Evolutionary conservation across 2,329 filamentous ascomycete genomes (phyloP).

Genomic region (Mariannaea sp.): DNA sequence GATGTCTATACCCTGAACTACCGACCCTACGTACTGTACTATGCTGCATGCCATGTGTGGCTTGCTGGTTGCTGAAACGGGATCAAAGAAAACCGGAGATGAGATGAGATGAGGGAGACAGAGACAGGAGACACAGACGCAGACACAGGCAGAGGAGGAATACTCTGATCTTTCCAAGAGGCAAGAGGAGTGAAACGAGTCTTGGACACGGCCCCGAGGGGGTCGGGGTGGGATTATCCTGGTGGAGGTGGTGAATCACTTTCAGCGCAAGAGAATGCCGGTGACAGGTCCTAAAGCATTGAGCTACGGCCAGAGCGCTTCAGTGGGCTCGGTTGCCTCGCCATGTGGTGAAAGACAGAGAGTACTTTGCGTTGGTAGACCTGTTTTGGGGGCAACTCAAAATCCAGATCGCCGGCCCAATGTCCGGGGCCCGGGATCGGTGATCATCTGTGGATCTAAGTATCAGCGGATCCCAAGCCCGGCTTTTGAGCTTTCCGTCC

Average conservation of each 20-base stretch:
- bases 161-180: no score
- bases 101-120: constrained; percentile 4
- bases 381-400: constrained; percentile 13
- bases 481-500: constrained; percentile 10
- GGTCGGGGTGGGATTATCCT: constrained; percentile 13
- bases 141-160: neutral
- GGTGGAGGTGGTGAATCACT: neutral
- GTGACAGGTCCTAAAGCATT: neutral
- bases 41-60: no score
- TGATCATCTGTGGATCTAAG: constrained; percentile 21
- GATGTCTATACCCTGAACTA: neutral
- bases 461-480: neutral
- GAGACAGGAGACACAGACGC: neutral
- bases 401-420: constrained; percentile 32
- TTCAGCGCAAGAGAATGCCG: neutral
- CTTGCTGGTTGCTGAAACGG: constrained; percentile 1
- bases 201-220: neutral
- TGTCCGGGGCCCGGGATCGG: constrained; percentile 30
- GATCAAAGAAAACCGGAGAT: neutral
- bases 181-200: constrained; percentile 2
- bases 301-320: neutral
- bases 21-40: no score
- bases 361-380: constrained; percentile 5
- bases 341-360: constrained; percentile 1
- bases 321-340: neutral